A percentile compares a stretch with the other conserved stretches of the same genome.
Conservation (phyloP, 768 basidiomycete species). For the Leccinum olivaceopallidum region DNA sequence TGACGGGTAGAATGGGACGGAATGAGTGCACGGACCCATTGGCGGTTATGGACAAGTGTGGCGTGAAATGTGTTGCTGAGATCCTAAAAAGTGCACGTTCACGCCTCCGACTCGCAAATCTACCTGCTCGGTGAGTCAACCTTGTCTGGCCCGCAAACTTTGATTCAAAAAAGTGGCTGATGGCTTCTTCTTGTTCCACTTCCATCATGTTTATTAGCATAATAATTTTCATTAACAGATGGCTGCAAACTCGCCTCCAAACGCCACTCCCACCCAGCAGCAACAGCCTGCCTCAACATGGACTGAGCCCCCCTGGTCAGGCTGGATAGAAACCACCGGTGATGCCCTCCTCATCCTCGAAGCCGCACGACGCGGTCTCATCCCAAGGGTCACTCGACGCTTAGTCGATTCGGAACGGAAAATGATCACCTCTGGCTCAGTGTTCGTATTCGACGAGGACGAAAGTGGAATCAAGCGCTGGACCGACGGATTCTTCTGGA, state of each 20-base stretch:
- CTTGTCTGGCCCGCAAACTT: slow-evolving; percentile 54
- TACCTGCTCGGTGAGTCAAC: slow-evolving; percentile 71
- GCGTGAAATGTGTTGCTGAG: slow-evolving; percentile 28
- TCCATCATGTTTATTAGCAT: slow-evolving; percentile 17
- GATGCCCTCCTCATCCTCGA: slow-evolving; percentile 97
- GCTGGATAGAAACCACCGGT: slow-evolving; percentile 93
- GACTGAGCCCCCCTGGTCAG: slow-evolving; percentile 90
- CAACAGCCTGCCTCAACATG: slow-evolving; percentile 48
- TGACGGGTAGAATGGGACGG: not conserved
- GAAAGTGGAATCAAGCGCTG: slow-evolving; percentile 97
- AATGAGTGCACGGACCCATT: slow-evolving; percentile 31
- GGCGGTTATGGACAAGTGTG: slow-evolving; percentile 33
- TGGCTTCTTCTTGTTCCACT: slow-evolving; percentile 14
- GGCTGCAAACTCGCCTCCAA: slow-evolving; percentile 32
- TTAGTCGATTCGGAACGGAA: slow-evolving; percentile 90
- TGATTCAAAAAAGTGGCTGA: slow-evolving; percentile 32
- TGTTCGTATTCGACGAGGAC: slow-evolving; percentile 97
- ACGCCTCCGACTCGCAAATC: slow-evolving; percentile 59
- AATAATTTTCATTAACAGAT: slow-evolving; percentile 12
- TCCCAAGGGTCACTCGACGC: slow-evolving; percentile 88
- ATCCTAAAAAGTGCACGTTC: slow-evolving; percentile 37
- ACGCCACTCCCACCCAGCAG: slow-evolving; percentile 13
- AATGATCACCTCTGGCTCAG: slow-evolving; percentile 91
- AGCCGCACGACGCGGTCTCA: slow-evolving; percentile 85
- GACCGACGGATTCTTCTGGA: slow-evolving; percentile 98